Percentiles rank a stretch among this genome's conserved stretches.
Conservation (phyloP, 2,329 filamentous ascomycete species). For the Paecilomyces variotii region DNA sequence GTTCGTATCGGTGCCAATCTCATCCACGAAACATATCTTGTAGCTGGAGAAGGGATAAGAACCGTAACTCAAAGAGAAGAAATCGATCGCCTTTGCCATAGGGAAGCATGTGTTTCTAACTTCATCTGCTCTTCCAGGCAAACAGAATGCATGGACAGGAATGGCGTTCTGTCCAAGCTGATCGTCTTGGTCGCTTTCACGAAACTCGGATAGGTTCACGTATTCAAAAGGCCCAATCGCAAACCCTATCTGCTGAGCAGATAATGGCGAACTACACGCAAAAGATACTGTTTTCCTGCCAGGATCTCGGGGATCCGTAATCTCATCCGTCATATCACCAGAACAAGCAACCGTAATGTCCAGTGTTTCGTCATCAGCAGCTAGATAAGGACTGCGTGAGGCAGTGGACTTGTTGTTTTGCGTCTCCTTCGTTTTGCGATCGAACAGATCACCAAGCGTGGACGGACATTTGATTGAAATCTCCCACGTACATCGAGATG, state of each 20-base stretch:
- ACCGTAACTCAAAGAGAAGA: conserved; percentile 79
- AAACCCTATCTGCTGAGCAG: conserved; percentile 86
- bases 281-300: conserved; percentile 86
- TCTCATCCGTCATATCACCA: conserved; percentile 78
- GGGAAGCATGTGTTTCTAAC: conserved; percentile 81
- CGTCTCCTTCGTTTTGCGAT: conserved; percentile 23
- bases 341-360: conserved; percentile 90
- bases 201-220: conserved; percentile 79
- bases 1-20: conserved; percentile 66
- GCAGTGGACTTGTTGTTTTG: conserved; percentile 5
- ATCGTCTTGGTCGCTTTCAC: conserved; percentile 85
- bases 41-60: conserved; percentile 88
- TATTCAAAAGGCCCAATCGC: conserved; percentile 92
- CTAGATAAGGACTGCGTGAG: conserved; percentile 34
- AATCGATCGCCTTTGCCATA: conserved; percentile 78
- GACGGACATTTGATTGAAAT: conserved; percentile 78
- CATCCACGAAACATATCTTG: conserved; percentile 90
- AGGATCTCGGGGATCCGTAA: conserved; percentile 65
- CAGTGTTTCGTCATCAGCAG: conserved; percentile 73
- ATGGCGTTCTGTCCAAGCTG: conserved; percentile 82
- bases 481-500: conserved; percentile 76
- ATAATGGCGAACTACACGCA: conserved; percentile 63
- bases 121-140: conserved; percentile 74
- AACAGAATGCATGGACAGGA: conserved; percentile 82
- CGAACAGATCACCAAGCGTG: conserved; percentile 69